Conservation (phyloP, 768 basidiomycete genomes). For the Lanmaoa pseudosensibilis region DNA sequence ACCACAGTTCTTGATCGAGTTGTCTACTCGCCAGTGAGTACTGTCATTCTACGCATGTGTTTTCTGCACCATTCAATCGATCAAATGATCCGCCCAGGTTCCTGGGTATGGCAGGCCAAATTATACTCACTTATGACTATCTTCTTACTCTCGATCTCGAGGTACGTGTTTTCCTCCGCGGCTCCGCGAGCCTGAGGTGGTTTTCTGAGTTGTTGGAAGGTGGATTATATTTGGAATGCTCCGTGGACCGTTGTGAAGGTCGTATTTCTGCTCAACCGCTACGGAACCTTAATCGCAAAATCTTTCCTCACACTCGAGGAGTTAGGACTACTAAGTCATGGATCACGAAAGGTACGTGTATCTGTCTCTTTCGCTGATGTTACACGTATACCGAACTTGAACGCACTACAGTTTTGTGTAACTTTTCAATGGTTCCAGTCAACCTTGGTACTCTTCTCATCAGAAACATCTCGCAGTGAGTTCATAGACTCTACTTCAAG, state of each 20-base stretch:
- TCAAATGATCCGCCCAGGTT: background rate
- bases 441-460: background rate
- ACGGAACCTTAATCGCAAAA: slow-evolving; percentile 13
- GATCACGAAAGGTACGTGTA: slow-evolving; percentile 8
- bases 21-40: too few relatives aligned
- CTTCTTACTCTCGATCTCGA: slow-evolving; percentile 19
- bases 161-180: background rate
- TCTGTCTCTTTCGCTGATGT: background rate
- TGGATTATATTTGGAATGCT: slow-evolving; percentile 9
- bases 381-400: background rate
- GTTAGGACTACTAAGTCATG: slow-evolving; percentile 11
- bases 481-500: background rate
- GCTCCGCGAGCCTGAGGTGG: too few relatives aligned
- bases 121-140: slow-evolving; percentile 17
- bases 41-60: too few relatives aligned
- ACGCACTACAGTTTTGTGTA: slow-evolving; percentile 12
- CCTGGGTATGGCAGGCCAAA: slow-evolving; percentile 3
- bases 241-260: slow-evolving; percentile 12
- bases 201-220: background rate
- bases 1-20: too few relatives aligned
- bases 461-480: slow-evolving; percentile 20
- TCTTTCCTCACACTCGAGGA: slow-evolving; percentile 13
- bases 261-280: slow-evolving; percentile 22
- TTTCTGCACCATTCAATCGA: too few relatives aligned
- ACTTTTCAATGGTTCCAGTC: background rate